Base-by-base conservation (phyloP, 768 basidiomycete species). In the Aureoboletus auriporus region DNA sequence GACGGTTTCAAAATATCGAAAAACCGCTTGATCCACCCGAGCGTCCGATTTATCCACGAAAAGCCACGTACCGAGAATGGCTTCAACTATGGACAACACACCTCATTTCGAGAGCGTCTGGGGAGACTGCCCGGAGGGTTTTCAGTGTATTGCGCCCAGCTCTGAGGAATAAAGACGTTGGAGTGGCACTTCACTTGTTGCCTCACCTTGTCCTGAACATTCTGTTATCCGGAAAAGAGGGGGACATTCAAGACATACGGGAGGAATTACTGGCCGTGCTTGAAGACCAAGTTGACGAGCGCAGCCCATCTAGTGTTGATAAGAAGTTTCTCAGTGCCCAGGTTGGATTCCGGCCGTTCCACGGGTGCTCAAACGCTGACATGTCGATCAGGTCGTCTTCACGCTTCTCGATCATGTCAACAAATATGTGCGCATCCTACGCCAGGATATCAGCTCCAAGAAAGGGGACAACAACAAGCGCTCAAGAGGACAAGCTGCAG, bases 21-120 rank as follows among this genome's bases (percentile, higher is more conserved):
- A 71, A 71, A 8, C 58, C 65, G 2, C 59, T 67, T 2, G 71
- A 70, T 10, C 56, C 70, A 3, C 63, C 73, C 16, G 66, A 72
- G 42, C 80, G 84, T 54, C 94, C 95, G 3, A 83, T 98, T 47
- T 99, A 97, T 68, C 76, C 80, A 1, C 69, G 69, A 5, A 77
- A 83, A 48, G 59, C 50, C n/a, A 95, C 92, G 0, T 99, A 97
- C 67, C 83, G 94, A 36, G 94, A 98, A 66, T 99, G 96, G 96
- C 79, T 98, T 30, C 93, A 95, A 55, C 63, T 79, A 0, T 98
- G 94, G 93, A 84, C 92, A 2, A 73, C 78, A 9, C 77, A 91
- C 64, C 77, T 99, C 31, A 89, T 97, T 46, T 74, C 78, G 10
- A 77, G 73, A 47, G 82, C 78, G 7, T 75, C 80, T 2, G 81